Conservation (phyloP, 2,329 filamentous ascomycete genomes). For the Alternaria sp. region DNA sequence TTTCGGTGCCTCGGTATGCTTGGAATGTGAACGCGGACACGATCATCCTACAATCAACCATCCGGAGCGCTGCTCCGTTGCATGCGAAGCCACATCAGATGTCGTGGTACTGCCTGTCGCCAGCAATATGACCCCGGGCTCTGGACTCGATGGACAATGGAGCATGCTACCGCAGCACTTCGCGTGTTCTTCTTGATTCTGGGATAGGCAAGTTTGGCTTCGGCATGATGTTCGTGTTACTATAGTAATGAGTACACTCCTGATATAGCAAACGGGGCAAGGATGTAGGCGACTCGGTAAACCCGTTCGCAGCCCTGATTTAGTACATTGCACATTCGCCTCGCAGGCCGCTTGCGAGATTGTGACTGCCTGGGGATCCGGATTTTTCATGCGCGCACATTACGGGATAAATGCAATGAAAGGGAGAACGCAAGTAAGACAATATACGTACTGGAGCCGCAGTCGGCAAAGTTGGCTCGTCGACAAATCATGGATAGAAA, state of each 20-base stretch:
- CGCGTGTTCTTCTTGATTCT: slow-evolving; percentile 8
- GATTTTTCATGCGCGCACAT: neutral
- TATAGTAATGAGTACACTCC: slow-evolving; percentile 12
- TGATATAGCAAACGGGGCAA: slow-evolving; percentile 17
- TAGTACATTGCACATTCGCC: slow-evolving; percentile 19
- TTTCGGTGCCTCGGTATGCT: neutral
- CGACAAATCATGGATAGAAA: slow-evolving; percentile 6
- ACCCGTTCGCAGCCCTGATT: slow-evolving; percentile 17
- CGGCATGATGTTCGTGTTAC: slow-evolving; percentile 7
- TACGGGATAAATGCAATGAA: neutral
- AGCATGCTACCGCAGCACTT: slow-evolving; percentile 3
- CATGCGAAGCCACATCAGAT: neutral
- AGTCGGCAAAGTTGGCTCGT: slow-evolving; percentile 6
- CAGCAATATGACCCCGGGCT: neutral
- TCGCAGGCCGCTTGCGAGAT: neutral
- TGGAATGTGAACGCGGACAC: neutral
- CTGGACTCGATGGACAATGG: neutral
- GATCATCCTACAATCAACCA: neutral
- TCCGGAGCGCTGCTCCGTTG: neutral
- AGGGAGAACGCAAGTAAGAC: neutral
- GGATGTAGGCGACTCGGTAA: slow-evolving; percentile 11
- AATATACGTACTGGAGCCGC: slow-evolving; percentile 4
- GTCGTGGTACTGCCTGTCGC: neutral
- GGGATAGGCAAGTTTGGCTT: slow-evolving; percentile 2
- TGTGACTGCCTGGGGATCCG: neutral